A percentile compares a stretch with the other conserved stretches of the same genome.
These are phyloP conservation scores for Yamadazyma buinensis DNA, from an alignment of 1,139 yeast genomes.

Conservation along the genomic window DNA sequence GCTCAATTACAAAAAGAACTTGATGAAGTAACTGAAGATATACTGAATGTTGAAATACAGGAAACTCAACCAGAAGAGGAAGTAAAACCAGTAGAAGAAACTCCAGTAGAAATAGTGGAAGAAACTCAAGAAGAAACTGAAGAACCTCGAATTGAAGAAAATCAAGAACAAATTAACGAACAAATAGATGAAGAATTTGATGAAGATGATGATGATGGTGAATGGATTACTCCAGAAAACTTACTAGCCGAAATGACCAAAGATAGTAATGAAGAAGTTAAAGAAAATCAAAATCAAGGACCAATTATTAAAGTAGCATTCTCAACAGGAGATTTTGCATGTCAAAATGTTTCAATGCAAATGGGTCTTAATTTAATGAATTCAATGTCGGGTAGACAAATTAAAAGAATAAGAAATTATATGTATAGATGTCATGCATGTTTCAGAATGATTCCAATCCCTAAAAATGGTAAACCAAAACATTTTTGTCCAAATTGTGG, in stretches of 20 bases:
- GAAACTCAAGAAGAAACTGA: conserved; percentile 5
- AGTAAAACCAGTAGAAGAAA: conserved; percentile 8
- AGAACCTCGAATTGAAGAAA: conserved; percentile 1
- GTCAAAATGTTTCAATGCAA: conserved; percentile 92
- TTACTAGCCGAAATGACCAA: conserved; percentile 63
- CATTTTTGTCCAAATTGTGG: conserved; percentile 98
- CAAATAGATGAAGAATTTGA: conserved; percentile 43
- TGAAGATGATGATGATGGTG: conserved; percentile 76
- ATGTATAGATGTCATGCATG: conserved; percentile 98
- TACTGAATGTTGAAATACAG: conserved; percentile 1
- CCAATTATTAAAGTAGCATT: conserved; percentile 65
- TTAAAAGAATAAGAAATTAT: conserved; percentile 80
- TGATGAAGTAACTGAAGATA: conserved; percentile 12
- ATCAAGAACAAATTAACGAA: conserved; percentile 19
- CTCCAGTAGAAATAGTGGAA: conserved; percentile 3
- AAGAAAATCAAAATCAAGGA: conserved; percentile 14
- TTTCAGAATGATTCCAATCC: conserved; percentile 74
- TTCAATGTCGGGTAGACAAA: conserved; percentile 77
- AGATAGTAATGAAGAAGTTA: conserved; percentile 52
- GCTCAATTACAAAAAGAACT: conserved; percentile 27
- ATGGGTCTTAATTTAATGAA: conserved; percentile 85
- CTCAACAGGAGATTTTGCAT: conserved; percentile 95
- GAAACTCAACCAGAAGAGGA: conserved; percentile 3
- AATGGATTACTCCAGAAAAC: conserved; percentile 93
- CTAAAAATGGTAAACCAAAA: conserved; percentile 68